Evolutionary conservation across 148 eudicot species (phyloP).

Genomic region (Camellia sinensis): DNA sequence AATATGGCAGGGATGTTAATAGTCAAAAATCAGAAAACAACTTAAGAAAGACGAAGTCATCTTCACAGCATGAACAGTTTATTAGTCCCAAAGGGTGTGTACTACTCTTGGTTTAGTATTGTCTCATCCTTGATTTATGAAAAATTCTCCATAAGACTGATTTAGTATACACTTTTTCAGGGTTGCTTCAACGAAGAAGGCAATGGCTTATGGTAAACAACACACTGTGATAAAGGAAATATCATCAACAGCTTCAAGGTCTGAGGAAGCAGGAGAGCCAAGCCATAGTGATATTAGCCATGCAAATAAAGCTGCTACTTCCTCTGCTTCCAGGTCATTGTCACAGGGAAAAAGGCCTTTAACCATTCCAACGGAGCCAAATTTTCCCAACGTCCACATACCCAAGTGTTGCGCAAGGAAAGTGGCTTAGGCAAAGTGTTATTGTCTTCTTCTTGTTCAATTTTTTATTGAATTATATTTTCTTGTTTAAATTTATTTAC

Average conservation of each 20-base stretch:
- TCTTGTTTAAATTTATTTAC: background rate
- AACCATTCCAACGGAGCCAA: conserved; percentile 45
- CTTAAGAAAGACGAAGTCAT: conserved; percentile 25
- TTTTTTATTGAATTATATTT: conserved; percentile 41
- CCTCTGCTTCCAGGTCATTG: conserved; percentile 18
- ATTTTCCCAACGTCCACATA: conserved; percentile 33
- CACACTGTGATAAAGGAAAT: conserved; percentile 26
- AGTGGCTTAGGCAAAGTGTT: conserved; percentile 12
- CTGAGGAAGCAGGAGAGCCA: conserved; percentile 21
- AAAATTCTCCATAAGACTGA: background rate
- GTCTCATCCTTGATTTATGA: background rate
- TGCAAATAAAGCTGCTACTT: conserved; percentile 18
- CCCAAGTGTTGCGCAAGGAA: conserved; percentile 40
- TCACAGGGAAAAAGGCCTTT: conserved; percentile 31
- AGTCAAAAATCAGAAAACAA: conserved; percentile 24
- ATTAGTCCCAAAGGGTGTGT: conserved; percentile 47
- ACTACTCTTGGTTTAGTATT: background rate
- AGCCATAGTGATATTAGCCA: background rate
- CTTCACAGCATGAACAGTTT: conserved; percentile 28
- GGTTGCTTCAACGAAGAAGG: conserved; percentile 24
- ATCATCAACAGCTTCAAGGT: conserved; percentile 21
- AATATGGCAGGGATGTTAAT: no score
- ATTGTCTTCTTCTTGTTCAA: conserved; percentile 32
- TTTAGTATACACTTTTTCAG: conserved; percentile 14
- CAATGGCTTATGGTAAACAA: conserved; percentile 22